These are phyloP conservation scores for Debaryomyces sp. DNA, from an alignment of 1,139 yeast species.

Conservation along the genomic window DNA sequence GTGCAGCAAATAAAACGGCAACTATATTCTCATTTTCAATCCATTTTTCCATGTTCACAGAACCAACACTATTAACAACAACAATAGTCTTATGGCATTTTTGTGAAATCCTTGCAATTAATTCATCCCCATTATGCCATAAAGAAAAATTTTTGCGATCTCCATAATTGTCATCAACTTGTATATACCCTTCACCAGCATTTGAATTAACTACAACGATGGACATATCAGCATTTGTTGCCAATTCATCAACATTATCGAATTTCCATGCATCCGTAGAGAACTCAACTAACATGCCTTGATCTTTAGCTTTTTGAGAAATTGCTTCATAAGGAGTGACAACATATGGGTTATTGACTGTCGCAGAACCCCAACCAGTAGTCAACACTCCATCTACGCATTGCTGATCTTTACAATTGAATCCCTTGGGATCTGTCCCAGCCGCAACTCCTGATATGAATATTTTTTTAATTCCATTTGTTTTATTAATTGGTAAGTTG, in stretches of 20 bases:
- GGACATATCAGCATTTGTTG: slow-evolving; percentile 54
- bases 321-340: slow-evolving; percentile 59
- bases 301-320: slow-evolving; percentile 43
- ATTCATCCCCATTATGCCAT: slow-evolving; percentile 64
- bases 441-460: slow-evolving; percentile 52
- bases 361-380: slow-evolving; percentile 57
- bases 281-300: slow-evolving; percentile 48
- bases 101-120: slow-evolving; percentile 51
- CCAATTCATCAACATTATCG: slow-evolving; percentile 43
- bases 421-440: slow-evolving; percentile 50
- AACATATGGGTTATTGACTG: slow-evolving; percentile 55
- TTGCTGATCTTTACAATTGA: slow-evolving; percentile 52
- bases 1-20: slow-evolving; percentile 57
- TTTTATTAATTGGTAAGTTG: slow-evolving; percentile 50
- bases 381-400: slow-evolving; percentile 50
- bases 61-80: slow-evolving; percentile 60
- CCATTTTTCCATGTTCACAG: slow-evolving; percentile 61
- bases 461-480: slow-evolving; percentile 46
- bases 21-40: slow-evolving; percentile 60
- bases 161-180: slow-evolving; percentile 62
- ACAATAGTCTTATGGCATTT: slow-evolving; percentile 58
- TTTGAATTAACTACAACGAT: slow-evolving; percentile 54
- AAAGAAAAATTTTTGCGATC: slow-evolving; percentile 57
- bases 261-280: slow-evolving; percentile 47
- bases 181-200: slow-evolving; percentile 63